Evolutionary conservation across 495 filamentous ascomycete genomes (phyloP), one percentile per base, ranked within the genome.

Genomic region (Daldinia concentrica): DNA sequence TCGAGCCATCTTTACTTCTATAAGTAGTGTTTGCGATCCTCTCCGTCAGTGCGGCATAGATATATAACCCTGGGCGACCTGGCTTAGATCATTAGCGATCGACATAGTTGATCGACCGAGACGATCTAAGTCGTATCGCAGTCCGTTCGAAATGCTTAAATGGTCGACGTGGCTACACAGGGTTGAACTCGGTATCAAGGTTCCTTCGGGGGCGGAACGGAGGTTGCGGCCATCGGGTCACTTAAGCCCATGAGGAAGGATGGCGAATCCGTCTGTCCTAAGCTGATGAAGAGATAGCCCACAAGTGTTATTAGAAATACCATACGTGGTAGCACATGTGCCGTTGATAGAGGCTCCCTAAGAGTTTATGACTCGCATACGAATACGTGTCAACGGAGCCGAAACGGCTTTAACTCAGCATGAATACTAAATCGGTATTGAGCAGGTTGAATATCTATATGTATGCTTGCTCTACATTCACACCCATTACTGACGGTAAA

Each of bases 101-200:
- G 60, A 57, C 69, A 48, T 27, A 57, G 15, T 2, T 39, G 69
- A 72, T 72, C 64, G 27, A 36, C 34, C 50, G 30, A 57, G 67
- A 41, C 62, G 66, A 74, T 76, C 71, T 51, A n/a, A 56, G 19
- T 73, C 59, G 43, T 41, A 68, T 68, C 70, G 55, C 45, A 48
- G 60, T 52, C 74, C 63, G 58, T 62, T 74, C 52, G 64, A 74
- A 74, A 67, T 54, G 22, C 37, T 62, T 63, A 58, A 59, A 69
- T 69, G 56, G 43, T 64, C 56, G 34, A 61, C 30, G 30, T 30
- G 26, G 66, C 55, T 56, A 43, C n/a, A 22, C 34, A 66, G 43
- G 58, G 36, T 68, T 59, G 14, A 37, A 43, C 60, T 61, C 50
- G 32, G 67, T 36, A 51, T 51, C 65, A 62, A 62, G 14, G 34